phyloP scores from a whole-genome alignment of 169 alveolate species.

The Miamiensis avidus region DNA sequence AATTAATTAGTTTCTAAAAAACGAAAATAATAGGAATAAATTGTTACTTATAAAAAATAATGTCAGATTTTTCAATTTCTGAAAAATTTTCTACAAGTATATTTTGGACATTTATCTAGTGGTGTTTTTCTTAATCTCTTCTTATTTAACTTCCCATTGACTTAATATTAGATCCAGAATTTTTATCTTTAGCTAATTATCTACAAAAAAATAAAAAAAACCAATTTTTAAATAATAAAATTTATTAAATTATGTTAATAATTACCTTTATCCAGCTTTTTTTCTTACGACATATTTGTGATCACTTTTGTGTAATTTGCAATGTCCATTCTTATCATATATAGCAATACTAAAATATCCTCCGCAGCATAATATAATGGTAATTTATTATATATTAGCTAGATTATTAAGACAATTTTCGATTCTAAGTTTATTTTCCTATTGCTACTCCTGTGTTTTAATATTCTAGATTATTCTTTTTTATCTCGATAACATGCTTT shows the following conservation, averaged over 20 bases:
- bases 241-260: background rate
- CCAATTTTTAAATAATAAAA: too few relatives aligned
- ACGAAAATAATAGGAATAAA: too few relatives aligned
- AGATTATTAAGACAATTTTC: constrained; percentile 23
- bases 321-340: constrained; percentile 50
- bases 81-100: constrained; percentile 42
- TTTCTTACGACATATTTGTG: constrained; percentile 73
- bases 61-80: constrained; percentile 47
- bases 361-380: constrained; percentile 72
- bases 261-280: constrained; percentile 71
- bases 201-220: background rate
- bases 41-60: constrained; percentile 46
- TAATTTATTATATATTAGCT: constrained; percentile 7
- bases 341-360: constrained; percentile 64
- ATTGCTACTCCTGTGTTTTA: constrained; percentile 9
- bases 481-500: constrained; percentile 33
- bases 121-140: constrained; percentile 69
- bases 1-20: too few relatives aligned
- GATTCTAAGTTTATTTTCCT: constrained; percentile 1
- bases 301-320: constrained; percentile 65
- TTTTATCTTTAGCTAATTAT: constrained; percentile 29
- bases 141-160: constrained; percentile 67
- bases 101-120: constrained; percentile 61
- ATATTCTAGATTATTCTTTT: constrained; percentile 24
- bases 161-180: constrained; percentile 48